Conservation (phyloP, 208 protist genomes). For the Trypanosomatidae sp. region DNA sequence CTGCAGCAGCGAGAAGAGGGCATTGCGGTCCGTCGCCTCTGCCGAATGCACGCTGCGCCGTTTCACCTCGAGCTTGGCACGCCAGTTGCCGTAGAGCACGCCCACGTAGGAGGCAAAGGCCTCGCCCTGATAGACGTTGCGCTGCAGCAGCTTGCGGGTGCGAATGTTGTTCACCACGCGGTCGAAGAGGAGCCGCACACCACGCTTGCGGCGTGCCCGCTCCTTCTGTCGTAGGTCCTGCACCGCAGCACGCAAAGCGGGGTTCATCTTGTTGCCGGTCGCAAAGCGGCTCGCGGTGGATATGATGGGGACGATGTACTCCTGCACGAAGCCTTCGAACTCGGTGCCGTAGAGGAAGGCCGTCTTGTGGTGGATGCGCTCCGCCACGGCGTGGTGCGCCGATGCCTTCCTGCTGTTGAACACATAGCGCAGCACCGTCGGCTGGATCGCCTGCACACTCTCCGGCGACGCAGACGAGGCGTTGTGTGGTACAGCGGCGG, state of each 20-base stretch:
- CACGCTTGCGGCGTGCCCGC: slow-evolving; percentile 17
- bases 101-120: slow-evolving; percentile 52
- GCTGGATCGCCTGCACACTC: slow-evolving; percentile 7
- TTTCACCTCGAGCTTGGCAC: slow-evolving; percentile 26
- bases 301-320: slow-evolving; percentile 46
- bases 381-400: slow-evolving; percentile 8
- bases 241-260: slow-evolving; percentile 33
- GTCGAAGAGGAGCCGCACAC: slow-evolving; percentile 37
- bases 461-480: slow-evolving; percentile 10
- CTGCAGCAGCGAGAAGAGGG: not conserved
- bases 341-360: slow-evolving; percentile 22
- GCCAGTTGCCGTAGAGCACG: slow-evolving; percentile 57
- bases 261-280: slow-evolving; percentile 14
- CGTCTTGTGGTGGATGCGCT: slow-evolving; percentile 10
- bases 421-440: slow-evolving; percentile 22
- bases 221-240: slow-evolving; percentile 43
- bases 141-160: slow-evolving; percentile 35
- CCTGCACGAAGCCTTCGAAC: slow-evolving; percentile 41
- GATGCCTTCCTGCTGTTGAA: not conserved
- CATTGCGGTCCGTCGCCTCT: slow-evolving; percentile 19
- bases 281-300: slow-evolving; percentile 25
- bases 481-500: not conserved
- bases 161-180: slow-evolving; percentile 58
- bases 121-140: slow-evolving; percentile 35
- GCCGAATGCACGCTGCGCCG: too few relatives aligned